phyloP scores from a whole-genome alignment of 495 filamentous ascomycete genomes.

The Xylaria palmicola region DNA sequence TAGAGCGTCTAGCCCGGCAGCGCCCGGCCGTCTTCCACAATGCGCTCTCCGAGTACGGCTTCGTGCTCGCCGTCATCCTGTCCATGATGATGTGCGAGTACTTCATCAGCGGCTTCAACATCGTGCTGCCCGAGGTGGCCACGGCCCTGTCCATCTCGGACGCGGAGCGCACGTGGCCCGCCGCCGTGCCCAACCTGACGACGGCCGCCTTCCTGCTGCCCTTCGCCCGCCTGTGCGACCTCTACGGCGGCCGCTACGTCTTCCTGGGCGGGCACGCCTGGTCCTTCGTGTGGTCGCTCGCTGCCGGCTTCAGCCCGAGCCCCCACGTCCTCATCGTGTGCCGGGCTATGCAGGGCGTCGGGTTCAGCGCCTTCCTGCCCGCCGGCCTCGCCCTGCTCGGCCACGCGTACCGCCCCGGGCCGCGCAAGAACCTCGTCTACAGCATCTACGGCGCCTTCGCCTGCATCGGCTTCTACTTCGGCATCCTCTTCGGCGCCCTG shows the following conservation, averaged over 20 bases:
- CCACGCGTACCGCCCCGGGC: constrained; percentile 77
- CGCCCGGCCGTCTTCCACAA: constrained; percentile 65
- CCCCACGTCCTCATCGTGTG: constrained; percentile 72
- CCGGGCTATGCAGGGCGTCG: constrained; percentile 78
- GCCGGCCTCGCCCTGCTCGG: constrained; percentile 78
- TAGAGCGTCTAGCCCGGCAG: constrained; percentile 70
- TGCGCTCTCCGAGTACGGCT: constrained; percentile 62
- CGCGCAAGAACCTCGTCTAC: constrained; percentile 83
- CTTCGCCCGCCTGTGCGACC: constrained; percentile 74
- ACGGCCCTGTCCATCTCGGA: constrained; percentile 62
- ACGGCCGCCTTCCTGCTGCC: constrained; percentile 72
- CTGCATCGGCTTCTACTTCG: constrained; percentile 75
- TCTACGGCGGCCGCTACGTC: constrained; percentile 71
- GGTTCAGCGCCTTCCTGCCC: constrained; percentile 74
- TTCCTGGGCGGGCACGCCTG: constrained; percentile 69
- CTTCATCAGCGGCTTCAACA: constrained; percentile 83
- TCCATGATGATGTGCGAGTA: constrained; percentile 78
- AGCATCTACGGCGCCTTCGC: constrained; percentile 77
- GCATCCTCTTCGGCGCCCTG: constrained; percentile 77
- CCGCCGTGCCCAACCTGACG: constrained; percentile 73
- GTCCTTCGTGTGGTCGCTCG: constrained; percentile 70
- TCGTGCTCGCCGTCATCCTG: constrained; percentile 70
- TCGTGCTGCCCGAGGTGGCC: constrained; percentile 70
- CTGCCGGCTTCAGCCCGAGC: constrained; percentile 69
- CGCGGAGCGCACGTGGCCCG: constrained; percentile 72